Conservation (phyloP, 2,329 filamentous ascomycete species). For the Diaporthe vaccinii region DNA sequence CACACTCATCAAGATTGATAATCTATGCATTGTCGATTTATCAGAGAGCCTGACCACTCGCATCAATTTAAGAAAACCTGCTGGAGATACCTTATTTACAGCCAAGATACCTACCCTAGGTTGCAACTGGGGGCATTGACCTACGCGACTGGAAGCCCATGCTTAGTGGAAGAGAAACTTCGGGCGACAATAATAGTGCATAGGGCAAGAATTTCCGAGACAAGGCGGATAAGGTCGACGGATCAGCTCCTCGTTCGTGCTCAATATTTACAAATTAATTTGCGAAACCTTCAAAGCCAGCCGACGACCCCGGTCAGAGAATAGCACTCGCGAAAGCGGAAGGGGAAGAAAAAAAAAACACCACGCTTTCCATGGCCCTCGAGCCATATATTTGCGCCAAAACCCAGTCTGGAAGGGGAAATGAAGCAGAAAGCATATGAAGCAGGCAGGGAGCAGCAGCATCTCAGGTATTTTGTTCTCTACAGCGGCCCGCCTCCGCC, state of each 20-base stretch:
- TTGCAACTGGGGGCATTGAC: not conserved
- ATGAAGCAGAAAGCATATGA: not conserved
- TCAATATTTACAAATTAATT: conserved; percentile 1
- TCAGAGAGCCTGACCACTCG: not conserved
- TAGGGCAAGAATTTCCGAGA: not conserved
- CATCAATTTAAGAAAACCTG: not conserved
- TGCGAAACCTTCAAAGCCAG: not conserved
- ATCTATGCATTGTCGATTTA: not conserved
- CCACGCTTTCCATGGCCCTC: not conserved
- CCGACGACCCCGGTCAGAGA: not conserved
- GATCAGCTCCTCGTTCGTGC: conserved; percentile 15
- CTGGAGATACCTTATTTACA: not conserved
- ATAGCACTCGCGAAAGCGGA: not conserved
- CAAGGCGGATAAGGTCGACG: not conserved
- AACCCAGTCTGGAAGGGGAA: not conserved
- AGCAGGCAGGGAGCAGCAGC: not conserved
- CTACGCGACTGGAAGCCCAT: not conserved
- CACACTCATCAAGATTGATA: not conserved
- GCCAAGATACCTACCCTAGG: too few species aligned
- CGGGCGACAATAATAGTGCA: not conserved
- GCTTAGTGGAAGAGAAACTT: not conserved
- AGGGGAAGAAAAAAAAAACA: not conserved
- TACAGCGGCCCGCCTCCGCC: conserved; percentile 41
- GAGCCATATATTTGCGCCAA: conserved; percentile 11
- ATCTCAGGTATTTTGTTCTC: not conserved